A percentile compares a stretch with the other conserved stretches of the same genome.
Evolutionary conservation across 495 filamentous ascomycete genomes (phyloP).

Genomic region (Pyrenopolyporus hunteri): DNA sequence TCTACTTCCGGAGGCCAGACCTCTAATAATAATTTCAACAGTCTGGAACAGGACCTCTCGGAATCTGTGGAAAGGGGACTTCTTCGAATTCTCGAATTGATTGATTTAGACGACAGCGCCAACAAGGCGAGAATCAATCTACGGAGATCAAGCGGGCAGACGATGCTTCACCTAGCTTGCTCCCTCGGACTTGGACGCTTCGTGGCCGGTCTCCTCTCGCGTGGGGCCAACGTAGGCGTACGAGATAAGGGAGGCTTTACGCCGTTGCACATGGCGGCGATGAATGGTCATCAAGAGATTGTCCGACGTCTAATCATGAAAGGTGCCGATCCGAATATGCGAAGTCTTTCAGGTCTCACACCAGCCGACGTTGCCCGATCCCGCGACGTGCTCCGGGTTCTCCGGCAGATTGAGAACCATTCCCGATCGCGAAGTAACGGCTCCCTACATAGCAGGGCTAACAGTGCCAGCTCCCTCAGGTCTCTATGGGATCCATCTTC

Average conservation of each 20-base stretch:
- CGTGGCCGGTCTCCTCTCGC: conserved; percentile 77
- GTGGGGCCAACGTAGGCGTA: conserved; percentile 77
- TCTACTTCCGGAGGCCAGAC: conserved; percentile 27
- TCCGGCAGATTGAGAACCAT: conserved; percentile 61
- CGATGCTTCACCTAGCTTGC: conserved; percentile 81
- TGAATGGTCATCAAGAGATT: conserved; percentile 76
- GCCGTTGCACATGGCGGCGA: conserved; percentile 82
- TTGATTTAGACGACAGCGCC: conserved; percentile 77
- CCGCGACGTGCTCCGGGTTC: conserved; percentile 59
- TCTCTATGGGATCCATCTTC: conserved; percentile 66
- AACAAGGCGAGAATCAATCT: conserved; percentile 69
- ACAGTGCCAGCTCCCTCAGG: conserved; percentile 68
- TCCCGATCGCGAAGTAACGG: conserved; percentile 60
- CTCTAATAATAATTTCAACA: conserved; percentile 36
- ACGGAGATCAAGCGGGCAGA: conserved; percentile 70
- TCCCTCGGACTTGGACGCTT: conserved; percentile 77
- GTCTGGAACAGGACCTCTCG: conserved; percentile 34
- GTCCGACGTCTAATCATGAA: conserved; percentile 73
- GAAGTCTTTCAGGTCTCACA: conserved; percentile 73
- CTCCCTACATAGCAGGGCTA: conserved; percentile 62
- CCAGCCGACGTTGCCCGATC: conserved; percentile 75
- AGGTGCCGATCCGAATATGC: conserved; percentile 72
- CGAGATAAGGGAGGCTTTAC: conserved; percentile 83
- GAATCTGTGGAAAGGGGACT: conserved; percentile 69
- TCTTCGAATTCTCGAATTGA: conserved; percentile 74